phyloP scores from a whole-genome alignment of 768 basidiomycete genomes.

The Russula griseocarnosa region DNA sequence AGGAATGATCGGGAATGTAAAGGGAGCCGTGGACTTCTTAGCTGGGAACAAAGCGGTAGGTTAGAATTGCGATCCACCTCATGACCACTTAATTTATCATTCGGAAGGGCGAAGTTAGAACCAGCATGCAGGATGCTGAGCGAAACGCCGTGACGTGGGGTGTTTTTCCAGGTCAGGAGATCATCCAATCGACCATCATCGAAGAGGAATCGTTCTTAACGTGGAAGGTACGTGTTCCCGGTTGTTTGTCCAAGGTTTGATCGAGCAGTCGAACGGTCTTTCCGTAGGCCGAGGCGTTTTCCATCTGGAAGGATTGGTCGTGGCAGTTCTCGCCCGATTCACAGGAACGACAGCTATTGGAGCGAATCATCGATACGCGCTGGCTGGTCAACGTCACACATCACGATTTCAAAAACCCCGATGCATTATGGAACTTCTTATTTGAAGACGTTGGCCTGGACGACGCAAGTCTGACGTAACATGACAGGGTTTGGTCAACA shows the following conservation, averaged over 20 bases:
- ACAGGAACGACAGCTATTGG: constrained; percentile 65
- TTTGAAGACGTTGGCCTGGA: constrained; percentile 37
- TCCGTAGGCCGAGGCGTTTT: constrained; percentile 87
- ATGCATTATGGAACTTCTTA: constrained; percentile 84
- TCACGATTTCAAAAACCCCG: constrained; percentile 81
- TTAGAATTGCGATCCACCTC: neutral
- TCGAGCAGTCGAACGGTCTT: neutral
- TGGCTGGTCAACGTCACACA: constrained; percentile 94
- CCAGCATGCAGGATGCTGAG: constrained; percentile 72
- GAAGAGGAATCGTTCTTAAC: constrained; percentile 91
- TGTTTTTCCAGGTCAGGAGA: constrained; percentile 94
- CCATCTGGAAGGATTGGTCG: constrained; percentile 95
- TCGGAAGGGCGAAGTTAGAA: constrained; percentile 67
- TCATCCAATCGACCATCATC: constrained; percentile 94
- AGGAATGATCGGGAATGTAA: constrained; percentile 50
- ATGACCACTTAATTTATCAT: neutral
- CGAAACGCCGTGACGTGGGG: constrained; percentile 99
- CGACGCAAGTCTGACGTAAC: constrained; percentile 3
- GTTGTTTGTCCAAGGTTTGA: neutral
- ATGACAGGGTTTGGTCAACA: neutral
- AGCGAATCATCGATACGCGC: constrained; percentile 61
- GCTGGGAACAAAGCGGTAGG: constrained; percentile 75
- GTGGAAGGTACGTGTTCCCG: constrained; percentile 73
- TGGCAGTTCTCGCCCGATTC: constrained; percentile 77
- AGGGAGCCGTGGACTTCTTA: constrained; percentile 77